Percentiles rank a stretch among this genome's conserved stretches.
These are phyloP conservation scores for Achlya hypogyna DNA, from an alignment of 352 stramenopile species.

Conservation along the genomic window DNA sequence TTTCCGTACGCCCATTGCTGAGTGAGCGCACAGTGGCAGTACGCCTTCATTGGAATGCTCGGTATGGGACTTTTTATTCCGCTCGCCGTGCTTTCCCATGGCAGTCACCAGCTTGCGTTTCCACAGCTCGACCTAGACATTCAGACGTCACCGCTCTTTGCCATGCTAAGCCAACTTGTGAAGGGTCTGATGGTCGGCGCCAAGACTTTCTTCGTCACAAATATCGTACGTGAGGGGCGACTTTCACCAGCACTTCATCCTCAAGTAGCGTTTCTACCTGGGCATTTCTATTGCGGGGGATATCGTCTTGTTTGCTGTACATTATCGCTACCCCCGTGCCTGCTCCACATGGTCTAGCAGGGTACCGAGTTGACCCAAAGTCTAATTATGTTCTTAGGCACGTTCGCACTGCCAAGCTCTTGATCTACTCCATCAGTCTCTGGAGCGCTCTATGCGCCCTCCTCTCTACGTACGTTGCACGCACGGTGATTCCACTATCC, in stretches of 20 bases:
- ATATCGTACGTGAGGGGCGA: slow-evolving; percentile 24
- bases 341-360: slow-evolving; percentile 29
- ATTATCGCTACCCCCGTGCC: slow-evolving; percentile 23
- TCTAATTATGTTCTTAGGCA: slow-evolving; percentile 22
- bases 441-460: slow-evolving; percentile 29
- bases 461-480: slow-evolving; percentile 25
- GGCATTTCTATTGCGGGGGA: slow-evolving; percentile 26
- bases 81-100: slow-evolving; percentile 29
- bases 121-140: slow-evolving; percentile 35
- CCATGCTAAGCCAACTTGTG: slow-evolving; percentile 30
- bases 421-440: slow-evolving; percentile 32
- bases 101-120: slow-evolving; percentile 35
- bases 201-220: slow-evolving; percentile 30
- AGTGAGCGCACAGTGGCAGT: too few species aligned
- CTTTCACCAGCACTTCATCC: neutral
- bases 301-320: slow-evolving; percentile 26
- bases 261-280: slow-evolving; percentile 25
- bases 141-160: slow-evolving; percentile 30
- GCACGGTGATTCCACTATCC: slow-evolving; percentile 23
- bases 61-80: slow-evolving; percentile 34
- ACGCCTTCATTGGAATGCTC: slow-evolving; percentile 29
- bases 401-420: slow-evolving; percentile 30
- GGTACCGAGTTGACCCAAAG: neutral
- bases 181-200: slow-evolving; percentile 31
- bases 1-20: neutral